A percentile compares a stretch with the other conserved stretches of the same genome.
Evolutionary conservation across 2,329 filamentous ascomycete species (phyloP).

Genomic region (Colletotrichum paranaense): DNA sequence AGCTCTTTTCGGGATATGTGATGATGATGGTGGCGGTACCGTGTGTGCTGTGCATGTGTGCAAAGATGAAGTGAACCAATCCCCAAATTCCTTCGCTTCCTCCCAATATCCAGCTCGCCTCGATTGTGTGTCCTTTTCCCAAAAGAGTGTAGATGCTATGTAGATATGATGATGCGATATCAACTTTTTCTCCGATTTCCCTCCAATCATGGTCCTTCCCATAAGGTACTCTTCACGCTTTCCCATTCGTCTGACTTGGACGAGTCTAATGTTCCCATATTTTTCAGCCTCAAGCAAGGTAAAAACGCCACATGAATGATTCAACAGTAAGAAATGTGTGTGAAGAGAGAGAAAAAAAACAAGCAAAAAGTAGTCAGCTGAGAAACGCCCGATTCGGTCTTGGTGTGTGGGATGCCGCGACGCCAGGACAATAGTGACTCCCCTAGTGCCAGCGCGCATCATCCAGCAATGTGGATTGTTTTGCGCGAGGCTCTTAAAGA

Average conservation of each 20-base stretch:
- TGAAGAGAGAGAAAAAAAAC: neutral
- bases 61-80: neutral
- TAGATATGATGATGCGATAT: neutral
- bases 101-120: neutral
- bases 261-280: constrained; percentile 23
- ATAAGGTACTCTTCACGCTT: neutral
- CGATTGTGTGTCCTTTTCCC: neutral
- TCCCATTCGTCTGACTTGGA: constrained; percentile 18
- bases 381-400: neutral
- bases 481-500: constrained; percentile 19
- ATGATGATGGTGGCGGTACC: constrained; percentile 7
- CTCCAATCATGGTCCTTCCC: constrained; percentile 11
- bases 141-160: neutral
- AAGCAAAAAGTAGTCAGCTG: neutral
- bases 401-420: neutral
- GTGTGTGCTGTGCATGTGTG: constrained; percentile 2
- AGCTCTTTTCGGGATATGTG: constrained; percentile 10
- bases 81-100: neutral
- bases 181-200: constrained; percentile 12
- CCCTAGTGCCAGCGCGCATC: neutral
- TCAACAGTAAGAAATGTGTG: constrained; percentile 16
- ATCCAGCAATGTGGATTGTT: neutral
- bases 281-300: constrained; percentile 23
- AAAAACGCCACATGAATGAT: constrained; percentile 29
- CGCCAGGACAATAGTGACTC: neutral